Base-by-base conservation (phyloP, 2,329 filamentous ascomycete genomes). In the Penicillium sp. region DNA sequence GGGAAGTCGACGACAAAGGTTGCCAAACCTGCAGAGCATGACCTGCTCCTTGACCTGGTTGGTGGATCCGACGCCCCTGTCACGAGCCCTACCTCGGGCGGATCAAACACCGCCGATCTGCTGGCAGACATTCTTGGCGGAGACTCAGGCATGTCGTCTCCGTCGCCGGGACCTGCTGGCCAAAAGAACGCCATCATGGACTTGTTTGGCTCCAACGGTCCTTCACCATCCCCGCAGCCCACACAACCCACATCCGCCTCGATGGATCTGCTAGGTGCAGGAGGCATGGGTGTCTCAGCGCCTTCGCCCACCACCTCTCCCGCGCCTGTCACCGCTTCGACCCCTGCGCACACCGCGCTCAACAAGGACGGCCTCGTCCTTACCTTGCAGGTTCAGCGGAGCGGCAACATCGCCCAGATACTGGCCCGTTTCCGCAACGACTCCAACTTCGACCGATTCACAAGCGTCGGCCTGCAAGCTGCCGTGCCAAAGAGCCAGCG, bases 401-500 rank as follows among this genome's bases (percentile, higher is more conserved):
- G 85, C 57, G 63, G 61, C 39, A 57, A 53, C 40, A 81, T 81
- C 8, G 84, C 95, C 19, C 89, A 95, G 65, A 83, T 95, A 6
- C 76, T 84, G 43, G 89, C 89, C 15, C 82, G 83, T 8, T 98
- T 98, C 76, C 81, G 80, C 34, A 97, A 97, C 68, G 79, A 73
- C 0, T 85, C 83, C 13, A 76, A 77, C 51, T 81, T 84, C 28
- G 77, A 77, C 13, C 72, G 75, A 13, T 75, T 97, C 43, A 83
- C 83, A 15, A 81, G 79, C 40, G 87, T 97, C 28, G 88, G 87
- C 24, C 69, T 98, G 57, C 93, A 98, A 69, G 93, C 91, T 38
- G 93, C 93, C 1, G 93, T 98, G 47, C 93, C 93, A 8, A 98
- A 97, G 72, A 88, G 87, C 39, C 93, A 98, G 72, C 95, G 93